Conservation (phyloP, 495 filamentous ascomycete species). For the Poronia punctata region DNA sequence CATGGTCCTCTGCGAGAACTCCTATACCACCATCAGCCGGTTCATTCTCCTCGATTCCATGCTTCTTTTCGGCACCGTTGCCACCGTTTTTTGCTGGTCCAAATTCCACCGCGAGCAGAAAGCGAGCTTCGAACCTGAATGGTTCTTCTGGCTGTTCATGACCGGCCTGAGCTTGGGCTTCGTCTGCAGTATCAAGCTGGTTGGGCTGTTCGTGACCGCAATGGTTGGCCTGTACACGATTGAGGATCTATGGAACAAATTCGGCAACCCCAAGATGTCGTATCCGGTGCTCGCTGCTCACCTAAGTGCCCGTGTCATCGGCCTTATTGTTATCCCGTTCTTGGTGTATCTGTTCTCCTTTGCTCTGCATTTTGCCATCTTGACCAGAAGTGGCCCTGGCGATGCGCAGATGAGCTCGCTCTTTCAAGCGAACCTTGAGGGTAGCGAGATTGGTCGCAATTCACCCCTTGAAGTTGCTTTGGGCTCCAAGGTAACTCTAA, state of each 20-base stretch:
- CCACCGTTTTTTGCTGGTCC: slow-evolving; percentile 92
- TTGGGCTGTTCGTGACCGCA: slow-evolving; percentile 89
- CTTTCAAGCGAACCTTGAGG: slow-evolving; percentile 92
- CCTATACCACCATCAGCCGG: slow-evolving; percentile 94
- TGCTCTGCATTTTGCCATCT: slow-evolving; percentile 82
- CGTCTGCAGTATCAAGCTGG: slow-evolving; percentile 97
- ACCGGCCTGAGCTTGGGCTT: slow-evolving; percentile 93
- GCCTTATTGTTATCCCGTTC: slow-evolving; percentile 80
- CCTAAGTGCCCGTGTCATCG: slow-evolving; percentile 69
- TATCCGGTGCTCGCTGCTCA: slow-evolving; percentile 74
- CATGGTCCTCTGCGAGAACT: slow-evolving; percentile 98
- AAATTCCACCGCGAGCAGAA: slow-evolving; percentile 84
- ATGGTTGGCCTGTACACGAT: slow-evolving; percentile 92
- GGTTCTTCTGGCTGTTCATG: slow-evolving; percentile 88
- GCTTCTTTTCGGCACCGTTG: slow-evolving; percentile 96
- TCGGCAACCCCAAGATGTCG: slow-evolving; percentile 88
- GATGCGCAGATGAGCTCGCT: slow-evolving; percentile 99
- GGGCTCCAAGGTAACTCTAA: slow-evolving; percentile 86
- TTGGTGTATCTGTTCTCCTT: slow-evolving; percentile 93
- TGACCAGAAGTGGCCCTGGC: slow-evolving; percentile 90
- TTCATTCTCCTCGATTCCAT: slow-evolving; percentile 98
- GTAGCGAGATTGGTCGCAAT: slow-evolving; percentile 88
- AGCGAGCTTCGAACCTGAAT: slow-evolving; percentile 77
- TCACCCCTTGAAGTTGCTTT: slow-evolving; percentile 86
- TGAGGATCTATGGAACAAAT: slow-evolving; percentile 98